A percentile compares a stretch with the other conserved stretches of the same genome.
Evolutionary conservation across 768 basidiomycete genomes (phyloP).

Genomic region (Phylloporus rhodoxanthus): DNA sequence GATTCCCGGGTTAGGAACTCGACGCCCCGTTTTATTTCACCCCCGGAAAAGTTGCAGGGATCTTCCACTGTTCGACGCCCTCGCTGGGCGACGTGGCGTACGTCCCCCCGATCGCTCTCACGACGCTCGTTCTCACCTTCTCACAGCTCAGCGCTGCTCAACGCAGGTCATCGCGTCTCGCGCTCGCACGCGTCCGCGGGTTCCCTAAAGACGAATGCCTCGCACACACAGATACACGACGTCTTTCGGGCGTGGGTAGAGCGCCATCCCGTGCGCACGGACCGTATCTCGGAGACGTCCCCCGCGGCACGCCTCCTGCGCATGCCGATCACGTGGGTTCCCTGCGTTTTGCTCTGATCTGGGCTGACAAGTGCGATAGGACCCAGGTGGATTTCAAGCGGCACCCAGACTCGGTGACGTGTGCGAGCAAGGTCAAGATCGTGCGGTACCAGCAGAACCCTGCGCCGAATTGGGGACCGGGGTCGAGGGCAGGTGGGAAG

Average conservation of each 20-base stretch:
- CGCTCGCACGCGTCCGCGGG: slow-evolving; percentile 88
- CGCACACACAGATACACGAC: slow-evolving; percentile 67
- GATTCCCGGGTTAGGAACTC: slow-evolving; percentile 53
- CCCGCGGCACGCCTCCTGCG: slow-evolving; percentile 65
- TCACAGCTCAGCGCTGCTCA: slow-evolving; percentile 77
- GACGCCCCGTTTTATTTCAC: slow-evolving; percentile 82
- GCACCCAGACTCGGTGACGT: slow-evolving; percentile 60
- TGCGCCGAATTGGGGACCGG: slow-evolving; percentile 90
- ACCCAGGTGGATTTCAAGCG: slow-evolving; percentile 65
- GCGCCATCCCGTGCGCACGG: slow-evolving; percentile 72
- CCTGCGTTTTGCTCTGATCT: background rate
- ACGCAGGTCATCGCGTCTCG: slow-evolving; percentile 79
- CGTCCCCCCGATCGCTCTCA: slow-evolving; percentile 25
- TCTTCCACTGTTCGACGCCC: slow-evolving; percentile 78
- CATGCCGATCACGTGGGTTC: slow-evolving; percentile 55
- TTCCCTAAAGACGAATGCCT: slow-evolving; percentile 85
- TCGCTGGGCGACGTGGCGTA: slow-evolving; percentile 71
- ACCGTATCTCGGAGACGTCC: slow-evolving; percentile 70
- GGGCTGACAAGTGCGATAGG: slow-evolving; percentile 29
- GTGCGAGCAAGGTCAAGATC: slow-evolving; percentile 63
- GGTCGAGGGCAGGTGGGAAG: slow-evolving; percentile 49
- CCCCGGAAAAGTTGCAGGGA: slow-evolving; percentile 68
- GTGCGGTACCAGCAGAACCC: slow-evolving; percentile 92
- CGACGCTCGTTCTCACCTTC: background rate
- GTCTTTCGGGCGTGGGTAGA: slow-evolving; percentile 84